A percentile compares a stretch with the other conserved stretches of the same genome.
Conservation (phyloP, 805 yeast genomes). For the Geotrichum ghanense region DNA sequence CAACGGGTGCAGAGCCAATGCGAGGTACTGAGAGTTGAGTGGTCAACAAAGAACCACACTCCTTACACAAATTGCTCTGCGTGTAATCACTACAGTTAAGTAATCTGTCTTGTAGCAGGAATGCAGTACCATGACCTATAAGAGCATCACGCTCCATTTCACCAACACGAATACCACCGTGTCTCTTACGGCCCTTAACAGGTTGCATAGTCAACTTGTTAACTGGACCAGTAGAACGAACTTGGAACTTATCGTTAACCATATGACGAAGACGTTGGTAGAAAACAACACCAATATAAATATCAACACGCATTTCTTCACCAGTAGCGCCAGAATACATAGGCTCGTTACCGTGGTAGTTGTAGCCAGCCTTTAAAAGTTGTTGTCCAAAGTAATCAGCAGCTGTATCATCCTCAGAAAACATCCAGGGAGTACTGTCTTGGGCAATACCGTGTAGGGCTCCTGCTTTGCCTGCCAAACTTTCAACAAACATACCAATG, state of each 20-base stretch:
- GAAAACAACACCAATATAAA: slow-evolving; percentile 92
- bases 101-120: slow-evolving; percentile 84
- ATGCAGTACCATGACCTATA: slow-evolving; percentile 97
- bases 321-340: slow-evolving; percentile 99
- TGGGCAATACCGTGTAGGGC: slow-evolving; percentile 96
- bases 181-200: slow-evolving; percentile 96
- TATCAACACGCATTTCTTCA: slow-evolving; percentile 91
- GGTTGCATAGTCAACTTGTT: slow-evolving; percentile 98
- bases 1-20: slow-evolving; percentile 65
- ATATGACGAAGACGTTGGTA: slow-evolving; percentile 97
- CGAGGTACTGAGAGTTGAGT: slow-evolving; percentile 88
- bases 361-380: slow-evolving; percentile 76
- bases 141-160: slow-evolving; percentile 99
- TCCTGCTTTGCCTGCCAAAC: slow-evolving; percentile 98
- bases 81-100: slow-evolving; percentile 93
- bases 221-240: slow-evolving; percentile 97
- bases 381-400: slow-evolving; percentile 98
- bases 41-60: slow-evolving; percentile 85
- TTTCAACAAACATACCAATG: slow-evolving; percentile 98
- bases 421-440: slow-evolving; percentile 94
- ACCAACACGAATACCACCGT: slow-evolving; percentile 99
- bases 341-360: slow-evolving; percentile 97
- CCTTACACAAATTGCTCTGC: slow-evolving; percentile 79
- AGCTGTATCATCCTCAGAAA: slow-evolving; percentile 85
- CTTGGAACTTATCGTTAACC: slow-evolving; percentile 99